A percentile compares a stretch with the other conserved stretches of the same genome.
phyloP scores from a whole-genome alignment of 2,329 filamentous ascomycete genomes.

The Apiospora koreana region DNA sequence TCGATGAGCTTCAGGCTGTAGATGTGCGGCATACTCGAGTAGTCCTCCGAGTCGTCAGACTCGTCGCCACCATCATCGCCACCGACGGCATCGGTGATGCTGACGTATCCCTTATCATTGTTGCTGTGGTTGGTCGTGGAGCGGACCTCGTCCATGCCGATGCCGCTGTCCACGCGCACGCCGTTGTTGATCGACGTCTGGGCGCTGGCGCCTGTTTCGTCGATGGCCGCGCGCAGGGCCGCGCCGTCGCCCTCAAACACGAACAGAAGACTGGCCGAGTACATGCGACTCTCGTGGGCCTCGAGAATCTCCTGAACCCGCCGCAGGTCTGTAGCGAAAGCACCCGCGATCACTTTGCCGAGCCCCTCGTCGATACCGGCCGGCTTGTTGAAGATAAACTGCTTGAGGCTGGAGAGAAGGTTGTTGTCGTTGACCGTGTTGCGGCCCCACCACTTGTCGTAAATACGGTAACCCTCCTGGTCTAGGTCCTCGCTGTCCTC shows the following conservation, averaged over 20 bases:
- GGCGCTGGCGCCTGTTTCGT: conserved; percentile 54
- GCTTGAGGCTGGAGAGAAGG: conserved; percentile 53
- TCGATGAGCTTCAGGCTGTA: conserved; percentile 89
- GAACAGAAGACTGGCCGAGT: conserved; percentile 62
- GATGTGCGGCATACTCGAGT: conserved; percentile 55
- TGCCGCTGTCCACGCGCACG: conserved; percentile 57
- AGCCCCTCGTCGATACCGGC: conserved; percentile 62
- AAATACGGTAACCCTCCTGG: conserved; percentile 58
- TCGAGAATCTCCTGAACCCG: conserved; percentile 55
- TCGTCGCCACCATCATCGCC: conserved; percentile 41
- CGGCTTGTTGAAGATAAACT: conserved; percentile 58
- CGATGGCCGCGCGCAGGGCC: conserved; percentile 52
- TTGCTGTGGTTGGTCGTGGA: conserved; percentile 11
- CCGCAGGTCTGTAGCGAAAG: conserved; percentile 55
- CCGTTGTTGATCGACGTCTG: conserved; percentile 28
- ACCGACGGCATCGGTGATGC: conserved; percentile 28
- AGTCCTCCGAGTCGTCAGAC: conserved; percentile 56
- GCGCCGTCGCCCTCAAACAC: conserved; percentile 65
- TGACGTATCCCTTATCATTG: neutral
- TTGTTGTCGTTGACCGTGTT: conserved; percentile 53
- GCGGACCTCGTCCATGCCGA: conserved; percentile 44
- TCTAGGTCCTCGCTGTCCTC: conserved; percentile 52
- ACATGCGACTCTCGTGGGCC: conserved; percentile 63
- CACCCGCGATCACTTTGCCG: conserved; percentile 54
- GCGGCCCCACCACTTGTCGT: conserved; percentile 65